Base-by-base conservation (phyloP, 306 rosid genomes). In the Begonia loranthoides region DNA sequence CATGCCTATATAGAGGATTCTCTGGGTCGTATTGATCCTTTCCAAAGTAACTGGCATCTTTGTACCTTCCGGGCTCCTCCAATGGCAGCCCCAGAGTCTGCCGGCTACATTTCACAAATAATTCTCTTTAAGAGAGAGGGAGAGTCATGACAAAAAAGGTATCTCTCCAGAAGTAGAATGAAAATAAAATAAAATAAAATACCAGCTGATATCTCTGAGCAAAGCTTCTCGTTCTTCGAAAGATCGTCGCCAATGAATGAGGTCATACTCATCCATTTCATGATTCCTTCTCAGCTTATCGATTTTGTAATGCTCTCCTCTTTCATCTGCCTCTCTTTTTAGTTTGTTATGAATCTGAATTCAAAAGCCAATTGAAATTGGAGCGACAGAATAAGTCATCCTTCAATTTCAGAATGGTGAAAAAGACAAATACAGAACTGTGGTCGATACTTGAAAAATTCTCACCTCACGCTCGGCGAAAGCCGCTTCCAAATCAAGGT, bases 241-340 rank as follows among this genome's bases (percentile, higher is more conserved):
- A 21, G 99, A 90, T 63, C 99, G 75, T 10, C 80, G 88, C 95
- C 99, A 90, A 57, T 90, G 99, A 71, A 90, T 49, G 9, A 59
- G 59, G 67, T 90, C 99, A 68, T 90, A 90, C 69, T 82, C 95
- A 34, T 90, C 95, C 99, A 90, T 90, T 79, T 90, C 99, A 54
- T 50, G 15, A 64, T 85, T 86, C 56, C 94, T 81, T 68, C 81
- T 86, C 81, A 90, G 57, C 43, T 75, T 68, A 40, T 62, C 41
- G 52, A 85, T 64, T 76, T 77, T 78, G 74, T 70, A 82, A 43
- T 80, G 59, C 70, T 90, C 94, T 57, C 95, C 99, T 76, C 86
- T 76, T 59, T 59, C 84, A 60, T 62, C 54, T 62, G 92, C 94
- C 73, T 86, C 95, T 49, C 39, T 68, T 71, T 57, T 41, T 41